Evolutionary conservation across 2,329 filamentous ascomycete genomes (phyloP), one percentile per base, ranked within the genome.

Genomic region (Xylariaceae sp.): DNA sequence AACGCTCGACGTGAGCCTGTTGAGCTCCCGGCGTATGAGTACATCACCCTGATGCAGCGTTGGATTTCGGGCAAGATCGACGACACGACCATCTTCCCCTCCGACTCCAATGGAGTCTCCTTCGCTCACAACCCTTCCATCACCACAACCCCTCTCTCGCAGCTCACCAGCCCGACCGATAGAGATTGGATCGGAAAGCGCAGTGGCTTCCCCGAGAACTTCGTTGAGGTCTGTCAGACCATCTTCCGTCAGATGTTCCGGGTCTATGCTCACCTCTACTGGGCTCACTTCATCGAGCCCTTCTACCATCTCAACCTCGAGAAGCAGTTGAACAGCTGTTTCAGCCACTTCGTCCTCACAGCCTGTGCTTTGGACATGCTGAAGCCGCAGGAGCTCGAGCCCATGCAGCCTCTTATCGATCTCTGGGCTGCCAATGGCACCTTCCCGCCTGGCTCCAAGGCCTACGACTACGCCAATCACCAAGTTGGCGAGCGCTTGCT

Each of bases 241-340:
- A 94, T 97, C 65, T 93, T 97, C 76, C 88, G 92, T 64, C 94
- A 97, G 74, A 97, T 99, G 88, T 97, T 99, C 79, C 89, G 94
- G 54, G 93, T 97, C 62, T 99, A 99, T 68, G 88, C 94, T 44
- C 94, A 99, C 72, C 84, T 99, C 55, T 99, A 99, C 78, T 97
- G 96, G 82, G 90, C 92, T 51, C 94, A 99, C 72, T 99, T 90
- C 72, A 76, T 86, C 55, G 88, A 90, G 60, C 88, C 88, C 5
- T 90, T 91, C 72, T 93, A 90, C 73, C 87, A 92, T 69, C 79
- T 93, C 59, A 90, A 89, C 73, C 75, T 88, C 10, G 86, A 88
- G 70, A 88, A 91, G 69, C 87, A 90, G 63, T 79, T 93, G 56
- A 94, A 94, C 77, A 91, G 88, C 70, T 91, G 88, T 72, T 94